phyloP scores from a whole-genome alignment of 495 filamentous ascomycete genomes.

The Pseudoneurospora amorphoporcata region DNA sequence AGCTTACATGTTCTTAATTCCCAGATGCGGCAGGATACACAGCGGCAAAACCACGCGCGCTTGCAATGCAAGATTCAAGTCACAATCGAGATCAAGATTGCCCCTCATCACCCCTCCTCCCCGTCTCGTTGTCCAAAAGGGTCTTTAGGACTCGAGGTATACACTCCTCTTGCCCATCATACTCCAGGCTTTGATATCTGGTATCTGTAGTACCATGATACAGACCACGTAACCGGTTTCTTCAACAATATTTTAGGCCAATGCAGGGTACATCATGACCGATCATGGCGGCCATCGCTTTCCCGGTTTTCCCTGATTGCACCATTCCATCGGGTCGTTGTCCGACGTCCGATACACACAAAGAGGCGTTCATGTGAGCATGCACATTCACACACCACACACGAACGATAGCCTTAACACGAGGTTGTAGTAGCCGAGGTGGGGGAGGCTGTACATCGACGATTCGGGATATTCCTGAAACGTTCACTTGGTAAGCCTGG shows the following conservation, averaged over 20 bases:
- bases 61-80: neutral
- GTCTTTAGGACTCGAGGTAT: neutral
- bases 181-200: neutral
- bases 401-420: neutral
- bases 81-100: neutral
- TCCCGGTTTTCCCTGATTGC: neutral
- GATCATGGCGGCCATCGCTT: neutral
- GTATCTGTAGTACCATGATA: neutral
- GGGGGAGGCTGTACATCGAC: neutral
- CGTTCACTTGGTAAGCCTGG: neutral
- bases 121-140: neutral
- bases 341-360: neutral
- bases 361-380: neutral
- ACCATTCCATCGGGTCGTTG: neutral
- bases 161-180: neutral
- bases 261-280: neutral
- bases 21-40: neutral
- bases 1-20: neutral
- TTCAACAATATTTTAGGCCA: neutral
- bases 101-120: neutral
- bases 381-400: neutral
- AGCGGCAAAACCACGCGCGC: neutral
- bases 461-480: neutral
- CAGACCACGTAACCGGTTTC: neutral
- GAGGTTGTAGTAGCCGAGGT: neutral